Base-by-base conservation (phyloP, 495 filamentous ascomycete species). In the Neurospora cerealis region DNA sequence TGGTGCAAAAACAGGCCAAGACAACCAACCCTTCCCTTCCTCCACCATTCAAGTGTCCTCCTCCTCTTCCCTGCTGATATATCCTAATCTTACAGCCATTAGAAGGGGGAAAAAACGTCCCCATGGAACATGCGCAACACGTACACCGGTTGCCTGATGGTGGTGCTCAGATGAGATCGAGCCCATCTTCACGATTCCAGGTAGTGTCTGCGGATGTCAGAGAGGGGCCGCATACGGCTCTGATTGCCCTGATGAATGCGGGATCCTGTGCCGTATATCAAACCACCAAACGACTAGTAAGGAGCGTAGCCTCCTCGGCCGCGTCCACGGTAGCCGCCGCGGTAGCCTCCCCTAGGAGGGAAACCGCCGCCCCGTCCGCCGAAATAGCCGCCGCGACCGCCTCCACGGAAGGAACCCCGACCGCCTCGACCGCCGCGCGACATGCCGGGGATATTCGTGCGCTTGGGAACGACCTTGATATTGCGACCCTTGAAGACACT, bases 361-460 rank as follows among this genome's bases (percentile, higher is more conserved):
- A 87, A 91, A 39, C 88, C 87, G 74, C 89, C 85, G 75, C 86
- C 85, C 73, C 86, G 82, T 17, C 89, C 85, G 15, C 82, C 82
- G 70, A 83, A 78, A 70, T 81, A 84, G 4, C 54, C 73, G 48
- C 91, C 89, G 70, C 93, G 89, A 74, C 92, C 87, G 71, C 91
- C 89, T 69, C 85, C 85, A 15, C 79, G 81, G 75, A 79, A 83
- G 36, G 84, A 85, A 72, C 88, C 82, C 28, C 87, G 80, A 13
- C 85, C 83, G 72, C 93, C 88, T 24, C 95, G 93, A 38, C 94
- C 89, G 75, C 90, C 88, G 42, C 90, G 87, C 62, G 86, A 90
- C 93, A 98, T 93, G 74, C 96, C 96, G 1, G 96, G 96, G 54
- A 99, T 84, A 80, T 99, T 99, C 70, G 96, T 99, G 48, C 96